Percentiles rank a stretch among this genome's conserved stretches.
Conservation (phyloP, 129 eudicot species). For the Calendula officinalis region DNA sequence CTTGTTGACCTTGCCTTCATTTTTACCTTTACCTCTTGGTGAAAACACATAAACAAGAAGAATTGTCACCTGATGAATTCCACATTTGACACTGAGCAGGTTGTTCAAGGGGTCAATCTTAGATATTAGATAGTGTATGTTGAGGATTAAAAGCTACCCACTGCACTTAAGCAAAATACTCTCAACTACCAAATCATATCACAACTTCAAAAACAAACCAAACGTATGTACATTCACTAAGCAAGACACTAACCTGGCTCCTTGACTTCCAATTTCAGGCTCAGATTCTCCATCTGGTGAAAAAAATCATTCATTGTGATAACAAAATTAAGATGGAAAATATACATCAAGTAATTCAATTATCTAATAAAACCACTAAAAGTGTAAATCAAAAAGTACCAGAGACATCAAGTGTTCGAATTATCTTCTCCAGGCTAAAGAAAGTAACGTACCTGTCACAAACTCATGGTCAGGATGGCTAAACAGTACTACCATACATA, state of each 20-base stretch:
- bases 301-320: slow-evolving; percentile 10
- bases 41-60: too few relatives aligned
- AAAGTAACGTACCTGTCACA: slow-evolving; percentile 71
- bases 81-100: slow-evolving; percentile 47
- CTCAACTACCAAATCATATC: too few relatives aligned
- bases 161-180: slow-evolving; percentile 47
- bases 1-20: too few relatives aligned
- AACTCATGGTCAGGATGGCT: background rate
- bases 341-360: background rate
- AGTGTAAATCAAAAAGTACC: slow-evolving; percentile 28
- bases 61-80: slow-evolving; percentile 46
- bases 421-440: slow-evolving; percentile 69
- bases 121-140: slow-evolving; percentile 53
- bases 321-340: too few relatives aligned
- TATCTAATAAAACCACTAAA: too few relatives aligned
- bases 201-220: too few relatives aligned
- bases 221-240: too few relatives aligned
- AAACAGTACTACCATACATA: background rate
- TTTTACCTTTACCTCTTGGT: too few relatives aligned
- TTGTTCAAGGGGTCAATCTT: slow-evolving; percentile 39
- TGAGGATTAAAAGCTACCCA: slow-evolving; percentile 54
- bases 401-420: slow-evolving; percentile 47
- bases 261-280: slow-evolving; percentile 32
- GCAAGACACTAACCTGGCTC: slow-evolving; percentile 53
- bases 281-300: slow-evolving; percentile 17